Base-by-base conservation (phyloP, 495 filamentous ascomycete species). In the Corynascus novoguineensis region DNA sequence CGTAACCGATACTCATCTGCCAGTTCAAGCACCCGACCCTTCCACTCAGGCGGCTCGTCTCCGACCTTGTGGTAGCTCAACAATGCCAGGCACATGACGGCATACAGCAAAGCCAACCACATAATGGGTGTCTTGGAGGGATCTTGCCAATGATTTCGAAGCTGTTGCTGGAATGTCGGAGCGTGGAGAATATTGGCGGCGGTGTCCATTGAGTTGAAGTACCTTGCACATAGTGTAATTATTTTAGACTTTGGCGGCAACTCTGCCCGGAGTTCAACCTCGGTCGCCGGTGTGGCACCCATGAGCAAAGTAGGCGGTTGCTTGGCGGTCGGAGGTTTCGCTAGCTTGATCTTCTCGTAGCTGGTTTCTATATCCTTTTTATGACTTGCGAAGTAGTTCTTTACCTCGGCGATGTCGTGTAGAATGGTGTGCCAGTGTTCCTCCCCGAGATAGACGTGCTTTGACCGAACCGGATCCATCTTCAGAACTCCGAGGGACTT, bases 351-450 rank as follows among this genome's bases (percentile, higher is more conserved):
- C 64, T 84, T 81, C 49, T 78, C 76, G 59, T 81, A 83, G 46
- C 78, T 78, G 46, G 71, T 75, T 60, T 83, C 78, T 15, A 83
- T 58, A 19, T 83, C 80, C 42, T 78, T 80, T 57, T 81, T 81
- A 59, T 83, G 80, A 8, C 64, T 67, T 22, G 68, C 62, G 64
- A 93, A 98, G 71, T 89, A 97, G 69, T 86, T 91, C 63, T 90
- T 91, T 32, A 98, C 92, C 76, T 98, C 93, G 25, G 88, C 76
- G 55, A 98, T 95, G 80, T 96, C 91, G 58, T 83, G 81, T 57
- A 98, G 72, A 50, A 98, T 84, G 21, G 87, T 83, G 53, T 87
- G 88, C 92, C 93, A 97, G 70, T 97, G 90, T 22, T 86, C 85
- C 55, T 90, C 87, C 40, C 91, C 92, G 48, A 92, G 80, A 66